A percentile compares a stretch with the other conserved stretches of the same genome.
Conservation (phyloP, 441 rosid genomes). For the Syzygium malaccense region DNA sequence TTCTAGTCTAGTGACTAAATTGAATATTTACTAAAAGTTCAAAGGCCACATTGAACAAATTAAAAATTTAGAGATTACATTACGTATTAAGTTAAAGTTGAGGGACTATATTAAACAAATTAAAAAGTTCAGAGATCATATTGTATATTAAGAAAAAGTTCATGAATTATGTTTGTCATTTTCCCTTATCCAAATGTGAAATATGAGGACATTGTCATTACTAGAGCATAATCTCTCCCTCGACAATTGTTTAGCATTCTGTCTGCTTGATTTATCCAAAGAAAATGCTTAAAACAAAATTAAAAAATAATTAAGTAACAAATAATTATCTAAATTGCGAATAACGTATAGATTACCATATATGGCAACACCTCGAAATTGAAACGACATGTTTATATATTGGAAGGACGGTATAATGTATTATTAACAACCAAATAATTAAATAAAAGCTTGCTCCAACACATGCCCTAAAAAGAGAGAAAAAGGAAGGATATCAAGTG, state of each 20-base stretch:
- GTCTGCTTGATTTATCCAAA: accelerated
- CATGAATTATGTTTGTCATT: too few relatives aligned
- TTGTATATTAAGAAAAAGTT: too few relatives aligned
- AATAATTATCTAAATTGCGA: not conserved
- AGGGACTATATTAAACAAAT: too few relatives aligned
- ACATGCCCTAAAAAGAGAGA: not conserved
- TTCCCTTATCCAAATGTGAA: not conserved
- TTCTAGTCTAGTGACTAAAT: too few relatives aligned
- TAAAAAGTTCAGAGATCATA: too few relatives aligned
- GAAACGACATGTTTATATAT: not conserved
- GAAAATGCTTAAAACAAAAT: not conserved
- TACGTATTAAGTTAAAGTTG: too few relatives aligned
- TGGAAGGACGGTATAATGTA: not conserved
- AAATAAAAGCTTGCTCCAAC: not conserved
- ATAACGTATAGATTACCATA: not conserved
- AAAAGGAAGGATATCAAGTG: not conserved
- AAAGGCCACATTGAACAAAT: too few relatives aligned
- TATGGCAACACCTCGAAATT: not conserved
- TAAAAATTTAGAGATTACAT: too few relatives aligned
- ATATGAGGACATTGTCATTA: not conserved
- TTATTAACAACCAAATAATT: not conserved
- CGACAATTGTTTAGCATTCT: not conserved
- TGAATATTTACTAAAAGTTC: too few relatives aligned
- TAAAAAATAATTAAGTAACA: not conserved
- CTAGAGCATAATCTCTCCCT: not conserved